Evolutionary conservation across 1,139 yeast genomes (phyloP).

Genomic region (Yamadazyma spencermartinsiae): DNA sequence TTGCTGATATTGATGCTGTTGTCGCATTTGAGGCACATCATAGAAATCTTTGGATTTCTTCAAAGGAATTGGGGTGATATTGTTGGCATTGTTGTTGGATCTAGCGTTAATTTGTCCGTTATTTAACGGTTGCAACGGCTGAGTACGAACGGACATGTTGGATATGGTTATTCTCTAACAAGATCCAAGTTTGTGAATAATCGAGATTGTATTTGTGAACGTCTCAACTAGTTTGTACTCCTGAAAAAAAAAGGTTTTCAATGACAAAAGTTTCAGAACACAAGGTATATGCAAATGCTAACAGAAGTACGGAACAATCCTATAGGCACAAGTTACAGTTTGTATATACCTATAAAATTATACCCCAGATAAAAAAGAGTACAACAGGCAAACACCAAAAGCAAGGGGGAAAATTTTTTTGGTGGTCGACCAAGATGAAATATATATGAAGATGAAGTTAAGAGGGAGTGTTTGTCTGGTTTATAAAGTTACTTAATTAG

Average conservation of each 20-base stretch:
- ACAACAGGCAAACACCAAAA: not conserved
- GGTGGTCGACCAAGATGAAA: conserved; percentile 1
- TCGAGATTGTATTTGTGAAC: conserved; percentile 1
- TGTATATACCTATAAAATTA: no score
- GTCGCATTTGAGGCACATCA: conserved; percentile 16
- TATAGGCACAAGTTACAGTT: no score
- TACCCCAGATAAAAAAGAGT: not conserved
- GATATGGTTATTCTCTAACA: not conserved
- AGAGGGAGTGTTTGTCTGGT: not conserved
- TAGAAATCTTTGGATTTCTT: conserved; percentile 21
- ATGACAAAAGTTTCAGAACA: not conserved
- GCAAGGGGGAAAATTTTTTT: not conserved
- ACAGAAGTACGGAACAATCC: no score
- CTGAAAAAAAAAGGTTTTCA: no score
- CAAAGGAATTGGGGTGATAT: conserved; percentile 44
- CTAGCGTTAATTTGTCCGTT: conserved; percentile 46
- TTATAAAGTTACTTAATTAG: conserved; percentile 1
- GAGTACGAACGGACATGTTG: conserved; percentile 39
- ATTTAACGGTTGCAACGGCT: conserved; percentile 50
- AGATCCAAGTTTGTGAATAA: not conserved
- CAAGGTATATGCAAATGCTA: not conserved
- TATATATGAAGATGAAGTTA: not conserved
- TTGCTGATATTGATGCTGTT: conserved; percentile 18
- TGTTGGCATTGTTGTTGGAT: conserved; percentile 22
- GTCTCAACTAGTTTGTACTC: not conserved